Evolutionary conservation across 1,284 basidiomycete species (phyloP).

Genomic region (Trichosporon asahii): DNA sequence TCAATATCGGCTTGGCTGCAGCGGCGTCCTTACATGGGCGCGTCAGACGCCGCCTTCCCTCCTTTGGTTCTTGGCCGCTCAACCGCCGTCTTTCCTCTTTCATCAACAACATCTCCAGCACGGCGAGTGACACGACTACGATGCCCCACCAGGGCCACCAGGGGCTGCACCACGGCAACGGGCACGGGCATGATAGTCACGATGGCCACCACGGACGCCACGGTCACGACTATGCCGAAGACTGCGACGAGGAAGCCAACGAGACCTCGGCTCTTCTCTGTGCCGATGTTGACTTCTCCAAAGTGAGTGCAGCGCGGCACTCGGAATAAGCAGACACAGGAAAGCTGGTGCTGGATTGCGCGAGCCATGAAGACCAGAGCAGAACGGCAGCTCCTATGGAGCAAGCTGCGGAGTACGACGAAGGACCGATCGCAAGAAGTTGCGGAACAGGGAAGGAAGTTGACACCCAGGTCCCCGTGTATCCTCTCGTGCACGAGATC

Average conservation of each 20-base stretch:
- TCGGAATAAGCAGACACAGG: no score
- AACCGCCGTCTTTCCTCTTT: not conserved
- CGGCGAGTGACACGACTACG: no score
- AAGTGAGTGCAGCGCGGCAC: not conserved
- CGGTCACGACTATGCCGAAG: not conserved
- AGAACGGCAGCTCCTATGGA: not conserved
- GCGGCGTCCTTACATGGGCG: not conserved
- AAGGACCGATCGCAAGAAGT: not conserved
- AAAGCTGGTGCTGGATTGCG: no score
- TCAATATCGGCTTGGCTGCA: not conserved
- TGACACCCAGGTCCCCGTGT: slow-evolving; percentile 33
- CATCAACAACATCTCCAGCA: not conserved
- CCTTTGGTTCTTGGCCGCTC: not conserved
- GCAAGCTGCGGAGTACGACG: not conserved
- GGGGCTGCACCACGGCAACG: no score
- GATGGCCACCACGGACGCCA: not conserved
- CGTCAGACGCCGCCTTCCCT: not conserved
- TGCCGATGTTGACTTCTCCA: slow-evolving; percentile 15
- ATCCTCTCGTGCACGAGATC: slow-evolving; percentile 52
- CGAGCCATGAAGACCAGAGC: no score
- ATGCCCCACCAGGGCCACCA: no score
- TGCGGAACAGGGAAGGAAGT: not conserved
- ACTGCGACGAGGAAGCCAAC: not conserved
- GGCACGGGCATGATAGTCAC: not conserved
- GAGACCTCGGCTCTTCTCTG: slow-evolving; percentile 40